Percentiles rank a stretch among this genome's conserved stretches.
phyloP scores from a whole-genome alignment of 208 protist genomes.

The Trypanosoma cruzi region DNA sequence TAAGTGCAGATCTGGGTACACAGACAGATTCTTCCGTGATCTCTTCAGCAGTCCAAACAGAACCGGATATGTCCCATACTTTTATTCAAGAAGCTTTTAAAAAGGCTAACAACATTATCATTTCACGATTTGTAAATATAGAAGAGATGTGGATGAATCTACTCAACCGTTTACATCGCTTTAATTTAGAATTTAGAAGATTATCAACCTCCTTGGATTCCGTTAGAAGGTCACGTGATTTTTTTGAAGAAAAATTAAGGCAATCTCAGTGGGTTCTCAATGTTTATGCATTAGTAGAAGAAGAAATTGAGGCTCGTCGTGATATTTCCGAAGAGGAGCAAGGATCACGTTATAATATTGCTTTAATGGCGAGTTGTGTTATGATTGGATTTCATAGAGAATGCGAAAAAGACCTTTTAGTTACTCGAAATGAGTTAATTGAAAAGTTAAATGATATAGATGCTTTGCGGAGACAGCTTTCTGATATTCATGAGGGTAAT shows the following conservation, averaged over 20 bases:
- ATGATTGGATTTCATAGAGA: conserved; percentile 11
- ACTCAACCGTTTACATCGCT: conserved; percentile 3
- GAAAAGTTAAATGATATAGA: conserved; percentile 26
- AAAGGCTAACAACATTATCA: neutral
- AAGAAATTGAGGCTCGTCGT: conserved; percentile 11
- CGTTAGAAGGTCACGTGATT: conserved; percentile 10
- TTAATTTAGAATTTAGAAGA: conserved; percentile 5
- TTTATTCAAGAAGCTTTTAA: conserved; percentile 11
- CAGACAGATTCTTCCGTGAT: conserved; percentile 5
- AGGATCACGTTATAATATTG: conserved; percentile 8
- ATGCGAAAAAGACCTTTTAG: conserved; percentile 1
- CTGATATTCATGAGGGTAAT: neutral
- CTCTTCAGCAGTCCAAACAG: conserved; percentile 21
- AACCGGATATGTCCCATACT: conserved; percentile 8
- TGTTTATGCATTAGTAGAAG: neutral
- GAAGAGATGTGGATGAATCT: conserved; percentile 9
- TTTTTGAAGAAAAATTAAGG: conserved; percentile 2
- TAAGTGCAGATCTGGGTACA: neutral
- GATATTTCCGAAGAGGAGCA: conserved; percentile 11
- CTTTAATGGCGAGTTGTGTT: neutral
- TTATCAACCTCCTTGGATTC: neutral
- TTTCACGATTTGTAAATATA: neutral
- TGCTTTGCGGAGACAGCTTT: conserved; percentile 9
- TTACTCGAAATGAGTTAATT: conserved; percentile 13
- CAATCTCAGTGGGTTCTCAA: neutral